A percentile compares a stretch with the other conserved stretches of the same genome.
phyloP scores from a whole-genome alignment of 2,329 filamentous ascomycete genomes.

The Pseudogymnoascus sp. region DNA sequence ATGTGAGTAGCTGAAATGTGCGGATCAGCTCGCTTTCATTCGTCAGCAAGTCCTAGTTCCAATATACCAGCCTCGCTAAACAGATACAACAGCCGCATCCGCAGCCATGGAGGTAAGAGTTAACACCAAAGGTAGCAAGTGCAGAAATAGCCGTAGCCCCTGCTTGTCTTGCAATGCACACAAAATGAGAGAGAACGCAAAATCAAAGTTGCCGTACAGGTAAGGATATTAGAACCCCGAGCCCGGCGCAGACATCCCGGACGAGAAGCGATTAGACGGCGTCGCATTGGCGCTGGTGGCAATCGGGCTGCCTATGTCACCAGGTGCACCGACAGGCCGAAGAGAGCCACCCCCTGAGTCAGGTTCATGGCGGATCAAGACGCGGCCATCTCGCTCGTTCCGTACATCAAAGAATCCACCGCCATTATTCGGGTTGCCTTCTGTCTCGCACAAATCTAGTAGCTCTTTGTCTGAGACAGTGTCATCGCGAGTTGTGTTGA shows the following conservation, averaged over 20 bases:
- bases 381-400: conserved; percentile 21
- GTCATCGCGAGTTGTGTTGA: conserved; percentile 44
- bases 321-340: conserved; percentile 49
- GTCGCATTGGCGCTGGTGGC: conserved; percentile 30
- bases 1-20: conserved; percentile 4
- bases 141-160: conserved; percentile 8
- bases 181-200: conserved; percentile 8
- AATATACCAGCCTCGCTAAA: conserved; percentile 9
- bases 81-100: conserved; percentile 6
- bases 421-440: conserved; percentile 79
- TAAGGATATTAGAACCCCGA: conserved; percentile 1
- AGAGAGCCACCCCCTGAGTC: conserved; percentile 35
- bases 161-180: conserved; percentile 9
- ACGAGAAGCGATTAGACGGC: background rate
- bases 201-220: conserved; percentile 5
- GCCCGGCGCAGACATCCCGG: background rate
- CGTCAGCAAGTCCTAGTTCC: conserved; percentile 8
- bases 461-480: conserved; percentile 58
- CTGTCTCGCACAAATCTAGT: conserved; percentile 76
- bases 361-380: conserved; percentile 48
- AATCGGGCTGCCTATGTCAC: conserved; percentile 65
- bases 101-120: background rate
- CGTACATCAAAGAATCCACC: conserved; percentile 73
- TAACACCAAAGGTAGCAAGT: conserved; percentile 8
- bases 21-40: conserved; percentile 8